A percentile compares a stretch with the other conserved stretches of the same genome.
phyloP scores from a whole-genome alignment of 257 asterid genomes.

The Primulina eburnea region DNA sequence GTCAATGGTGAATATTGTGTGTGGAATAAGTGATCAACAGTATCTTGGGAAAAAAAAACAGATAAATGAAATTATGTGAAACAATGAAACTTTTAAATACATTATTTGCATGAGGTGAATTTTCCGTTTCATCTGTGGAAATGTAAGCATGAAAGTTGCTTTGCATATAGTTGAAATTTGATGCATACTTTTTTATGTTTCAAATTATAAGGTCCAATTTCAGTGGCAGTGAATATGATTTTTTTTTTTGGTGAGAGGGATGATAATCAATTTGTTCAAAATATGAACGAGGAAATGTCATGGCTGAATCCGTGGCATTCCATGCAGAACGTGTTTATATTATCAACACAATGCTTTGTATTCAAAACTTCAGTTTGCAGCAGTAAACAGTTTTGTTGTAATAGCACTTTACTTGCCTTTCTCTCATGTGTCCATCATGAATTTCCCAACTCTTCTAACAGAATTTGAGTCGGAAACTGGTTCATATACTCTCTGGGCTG shows the following conservation, averaged over 20 bases:
- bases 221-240: neutral
- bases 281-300: neutral
- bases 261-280: neutral
- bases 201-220: neutral
- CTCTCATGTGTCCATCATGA: neutral
- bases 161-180: neutral
- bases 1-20: too few species aligned
- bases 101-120: neutral
- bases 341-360: neutral
- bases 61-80: too few species aligned
- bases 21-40: too few species aligned
- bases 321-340: neutral
- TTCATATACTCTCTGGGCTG: slow-evolving; percentile 84
- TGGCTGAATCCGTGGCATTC: neutral
- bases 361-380: slow-evolving; percentile 1
- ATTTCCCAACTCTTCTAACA: slow-evolving; percentile 28
- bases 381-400: neutral
- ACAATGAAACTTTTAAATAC: neutral
- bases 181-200: neutral
- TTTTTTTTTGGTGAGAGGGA: neutral
- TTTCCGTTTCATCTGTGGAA: slow-evolving; percentile 2
- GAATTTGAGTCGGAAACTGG: slow-evolving; percentile 87
- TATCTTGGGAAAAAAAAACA: too few species aligned
- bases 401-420: slow-evolving; percentile 5
- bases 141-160: neutral